Base-by-base conservation (phyloP, 768 basidiomycete species). In the Boletus insuetus region DNA sequence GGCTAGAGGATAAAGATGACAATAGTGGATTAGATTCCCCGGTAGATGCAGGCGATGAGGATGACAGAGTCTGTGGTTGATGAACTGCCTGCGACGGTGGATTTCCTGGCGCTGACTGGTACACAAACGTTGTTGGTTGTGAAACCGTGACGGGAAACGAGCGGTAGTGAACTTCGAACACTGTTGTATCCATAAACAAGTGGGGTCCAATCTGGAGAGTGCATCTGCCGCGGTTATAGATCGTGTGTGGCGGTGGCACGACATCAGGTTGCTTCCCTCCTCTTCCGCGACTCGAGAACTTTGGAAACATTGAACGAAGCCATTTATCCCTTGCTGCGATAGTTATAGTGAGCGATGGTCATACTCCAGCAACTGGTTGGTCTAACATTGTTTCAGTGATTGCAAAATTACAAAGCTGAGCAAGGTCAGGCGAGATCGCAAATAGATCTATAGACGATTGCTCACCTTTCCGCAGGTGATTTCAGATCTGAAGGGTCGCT, bases 121-220 rank as follows among this genome's bases (percentile, higher is more conserved):
- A 65, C 20, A 62, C 60, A 44, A 62, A 67, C 5, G 63, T 61
- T 54, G 60, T 56, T 37, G 61, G 54, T 26, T 69, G 55, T 6
- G 65, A n/a, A 35, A 63, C 63, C 19, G 55, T 35, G 11, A 59
- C 49, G 14, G 61, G 67, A n/a, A 68, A 56, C 4, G 78, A 71
- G 19, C 83, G 76, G 69, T 91, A 91, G 64, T 84, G 80, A 10
- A 87, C 86, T 70, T 92, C 88, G 58, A 83, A 90, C 55, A 93
- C 74, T 0, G 79, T 75, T 0, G 89, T 90, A 22, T 85, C 82
- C 34, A 74, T 64, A 62, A 92, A 92, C 26, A 76, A 72, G 67
- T 90, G 89, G 14, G 91, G 91, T 6, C 90, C 91, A 32, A 93
- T 82, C 61, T 82, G 77, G 37, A 94, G 69, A 51, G 86, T 82